Evolutionary conservation across 2,329 filamentous ascomycete species (phyloP), one percentile per base, ranked within the genome.

Genomic region (Aspergillus ibericus): DNA sequence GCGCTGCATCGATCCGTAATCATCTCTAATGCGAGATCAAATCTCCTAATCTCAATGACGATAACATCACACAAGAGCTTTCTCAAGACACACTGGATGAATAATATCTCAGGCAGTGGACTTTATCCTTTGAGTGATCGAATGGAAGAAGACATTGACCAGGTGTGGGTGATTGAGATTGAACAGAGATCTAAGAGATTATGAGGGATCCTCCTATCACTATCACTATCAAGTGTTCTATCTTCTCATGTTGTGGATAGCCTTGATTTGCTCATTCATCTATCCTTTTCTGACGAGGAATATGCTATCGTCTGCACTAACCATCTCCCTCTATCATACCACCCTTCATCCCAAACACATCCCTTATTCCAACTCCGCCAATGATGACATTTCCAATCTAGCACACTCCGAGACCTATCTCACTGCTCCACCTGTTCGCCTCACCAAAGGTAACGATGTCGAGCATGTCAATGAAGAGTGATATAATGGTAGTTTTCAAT

Each of bases 151-250:
- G 72, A 71, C 67, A 68, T 66, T 47, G 58, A 56, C 55, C 53
- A 60, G 56, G 56, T 55, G 67, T 72, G 71, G 56, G 66, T 79
- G 77, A 78, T 70, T 77, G 77, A 77, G 68, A 70, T 12, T 71
- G 77, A 80, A 80, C 77, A 79, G 77, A 80, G 69, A 80, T 80
- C 77, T 74, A 66, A 79, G 77, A 72, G 77, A 75, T 66, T 63
- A 40, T n/a, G n/a, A n/a, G n/a, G n/a, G n/a, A n/a, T n/a, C n/a
- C n/a, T n/a, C n/a, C 44, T 42, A 18, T 20, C 55, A n/a, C 22
- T 16, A 12, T 6, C 10, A 34, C 32, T 16, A 22, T 15, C n/a
- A 1, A 48, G 25, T 15, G 2, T 5, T 27, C 13, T 2, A 5
- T 38, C 36, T 38, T 42, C 3, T 22, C 1, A 34, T 16, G 42